Base-by-base conservation (phyloP, 179 eudicot genomes). In the Nepenthes alata region DNA sequence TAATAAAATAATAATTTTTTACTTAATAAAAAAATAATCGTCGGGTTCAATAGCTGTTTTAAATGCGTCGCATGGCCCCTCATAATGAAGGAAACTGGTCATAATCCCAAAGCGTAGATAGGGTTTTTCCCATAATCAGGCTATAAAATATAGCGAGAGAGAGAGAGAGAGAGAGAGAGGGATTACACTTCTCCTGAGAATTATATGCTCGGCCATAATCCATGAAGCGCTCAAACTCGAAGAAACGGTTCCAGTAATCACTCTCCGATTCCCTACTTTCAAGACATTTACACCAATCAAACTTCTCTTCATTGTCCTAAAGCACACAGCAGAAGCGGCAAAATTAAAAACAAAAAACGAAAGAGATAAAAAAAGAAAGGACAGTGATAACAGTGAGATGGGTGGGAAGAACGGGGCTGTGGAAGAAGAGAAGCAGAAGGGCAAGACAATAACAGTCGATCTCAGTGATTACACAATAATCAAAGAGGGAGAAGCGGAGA, bases 401-500 rank as follows among this genome's bases (percentile, higher is more conserved):
- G 89, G 85, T 57, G 75, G 74, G 0, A 66, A 66, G 36, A 71
- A 69, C 51, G 81, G 68, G 37, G 62, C 79, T 38, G 69, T 66
- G 67, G 78, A 74, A 37, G 74, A 68, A 37, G 72, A 67, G 57
- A 74, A 76, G 67, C 66, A 72, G 61, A 59, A 70, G 34, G 69
- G 58, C 44, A 65, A 70, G 50, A 50, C 67, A 5, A 35, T 58
- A 52, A 48, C 84, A 3, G 41, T 77, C 67, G 94, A 87, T 82
- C 53, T 84, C 55, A 78, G 68, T 70, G 88, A 94, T 62, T 90
- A 67, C 66, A 68, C 69, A 5, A 70, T 90, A n/a, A 75, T 94
- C 63, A 94, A 83, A 72, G 97, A 94, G 73, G 99, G 99, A 2
- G 99, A 94, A 60, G 96, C 99, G 63, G 99, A 94, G 83, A 90